Base-by-base conservation (phyloP, 148 eudicot species). In the Camellia japonica region DNA sequence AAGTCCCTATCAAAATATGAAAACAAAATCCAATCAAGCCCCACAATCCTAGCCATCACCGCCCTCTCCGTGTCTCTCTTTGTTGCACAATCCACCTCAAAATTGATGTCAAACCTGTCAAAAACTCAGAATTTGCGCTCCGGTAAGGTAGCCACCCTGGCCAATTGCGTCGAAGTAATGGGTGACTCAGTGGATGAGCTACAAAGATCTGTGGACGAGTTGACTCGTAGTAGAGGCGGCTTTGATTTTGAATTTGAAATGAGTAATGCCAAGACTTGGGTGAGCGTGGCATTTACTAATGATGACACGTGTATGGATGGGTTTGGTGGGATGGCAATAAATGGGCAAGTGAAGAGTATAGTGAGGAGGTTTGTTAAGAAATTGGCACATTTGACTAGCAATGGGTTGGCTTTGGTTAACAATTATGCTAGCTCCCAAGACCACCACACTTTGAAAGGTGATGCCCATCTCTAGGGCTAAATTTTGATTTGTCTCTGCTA, bases 331-430 rank as follows among this genome's bases (percentile, higher is more conserved):
- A 74, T 20, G 5, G 85, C 59, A 4, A 78, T 65, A 73, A 65
- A 82, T 18, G 84, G 85, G 38, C 71, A 69, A 55, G 84, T 84
- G 2, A 87, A 77, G 80, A 42, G 47, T 23, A 78, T 60, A 3
- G 87, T 87, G 4, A 20, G 81, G 59, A 42, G 75, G 6, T n/a
- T 64, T 38, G 62, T 82, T 42, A 51, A 46, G 78, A 80, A 59
- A 79, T 81, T 87, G 38, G 73, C 80, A 47, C 87, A 82, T 44
- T 55, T 80, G 56, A 80, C 84, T 20, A 87, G 89, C 47, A 87
- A 80, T 67, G 89, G 85, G 18, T 82, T 87, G 76, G 87, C 89
- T 8, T 83, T 87, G 59, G 47, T 87, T 69, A 82, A 84, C 43
- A 59, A 65, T 51, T 83, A 84, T 80, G 75, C 75, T 11, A 30